Conservation (phyloP, 202 grass and related monocot genomes). For the Zoysia matrella region DNA sequence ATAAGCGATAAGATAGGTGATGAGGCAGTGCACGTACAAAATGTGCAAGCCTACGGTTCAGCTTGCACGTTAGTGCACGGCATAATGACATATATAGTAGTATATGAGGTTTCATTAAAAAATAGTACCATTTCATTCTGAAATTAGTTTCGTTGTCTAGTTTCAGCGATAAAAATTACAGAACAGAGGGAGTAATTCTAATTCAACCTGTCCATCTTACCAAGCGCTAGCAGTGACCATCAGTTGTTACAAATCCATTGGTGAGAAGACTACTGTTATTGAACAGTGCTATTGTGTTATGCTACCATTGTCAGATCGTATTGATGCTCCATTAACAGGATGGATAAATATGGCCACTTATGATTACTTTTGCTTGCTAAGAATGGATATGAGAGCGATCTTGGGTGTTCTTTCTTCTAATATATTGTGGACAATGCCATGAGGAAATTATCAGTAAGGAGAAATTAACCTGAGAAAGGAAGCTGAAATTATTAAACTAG, state of each 20-base stretch:
- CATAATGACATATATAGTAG: constrained; percentile 1
- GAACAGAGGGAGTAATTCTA: neutral
- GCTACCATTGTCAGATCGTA: neutral
- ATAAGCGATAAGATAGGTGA: constrained; percentile 50
- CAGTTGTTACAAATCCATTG: neutral
- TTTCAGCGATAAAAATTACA: too few relatives aligned
- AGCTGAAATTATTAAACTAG: neutral
- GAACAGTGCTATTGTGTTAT: neutral
- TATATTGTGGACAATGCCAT: neutral
- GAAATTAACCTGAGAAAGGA: constrained; percentile 17
- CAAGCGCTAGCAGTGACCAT: neutral
- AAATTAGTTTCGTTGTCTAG: too few relatives aligned
- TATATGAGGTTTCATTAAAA: neutral
- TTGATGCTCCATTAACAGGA: neutral
- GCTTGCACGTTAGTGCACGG: constrained; percentile 33
- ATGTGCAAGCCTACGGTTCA: constrained; percentile 33
- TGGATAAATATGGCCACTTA: neutral
- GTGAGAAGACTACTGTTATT: neutral
- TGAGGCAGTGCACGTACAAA: constrained; percentile 41
- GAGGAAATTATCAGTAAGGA: neutral
- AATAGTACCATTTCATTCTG: too few relatives aligned
- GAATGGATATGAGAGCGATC: neutral
- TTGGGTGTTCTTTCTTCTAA: neutral
- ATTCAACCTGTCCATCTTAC: constrained; percentile 26
- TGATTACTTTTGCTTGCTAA: neutral